Conservation (phyloP, 768 basidiomycete species). For the Rhodosporidiobolus odoratus region DNA sequence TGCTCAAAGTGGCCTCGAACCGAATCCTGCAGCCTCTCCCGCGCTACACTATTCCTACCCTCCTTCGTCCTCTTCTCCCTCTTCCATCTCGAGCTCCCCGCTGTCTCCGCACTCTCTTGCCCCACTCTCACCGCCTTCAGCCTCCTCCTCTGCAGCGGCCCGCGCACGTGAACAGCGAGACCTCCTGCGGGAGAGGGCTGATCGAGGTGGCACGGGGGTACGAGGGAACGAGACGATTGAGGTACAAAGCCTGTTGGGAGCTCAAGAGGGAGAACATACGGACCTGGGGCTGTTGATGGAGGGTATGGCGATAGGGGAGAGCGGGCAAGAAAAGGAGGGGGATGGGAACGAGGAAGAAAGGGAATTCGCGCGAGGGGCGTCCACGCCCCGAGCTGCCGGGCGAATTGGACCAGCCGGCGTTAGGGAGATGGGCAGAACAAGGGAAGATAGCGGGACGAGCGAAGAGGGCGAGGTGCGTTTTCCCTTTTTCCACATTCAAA, state of each 20-base stretch:
- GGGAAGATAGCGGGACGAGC: not conserved
- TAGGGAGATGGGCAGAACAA: not conserved
- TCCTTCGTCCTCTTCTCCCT: conserved; percentile 3
- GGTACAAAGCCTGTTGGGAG: conserved; percentile 5
- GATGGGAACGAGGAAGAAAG: not conserved
- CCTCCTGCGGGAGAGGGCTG: conserved; percentile 14
- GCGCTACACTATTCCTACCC: not conserved
- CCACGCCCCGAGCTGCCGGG: too few species aligned
- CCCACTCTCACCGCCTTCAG: not conserved
- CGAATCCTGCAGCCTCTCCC: not conserved
- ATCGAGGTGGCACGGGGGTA: conserved; percentile 3
- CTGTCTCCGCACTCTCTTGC: not conserved
- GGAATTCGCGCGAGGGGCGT: not conserved
- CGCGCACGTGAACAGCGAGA: conserved; percentile 12
- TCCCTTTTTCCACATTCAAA: too few species aligned
- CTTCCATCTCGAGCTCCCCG: not conserved
- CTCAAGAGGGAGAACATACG: too few species aligned
- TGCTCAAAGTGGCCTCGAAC: not conserved
- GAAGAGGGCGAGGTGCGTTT: conserved; percentile 15
- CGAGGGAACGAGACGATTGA: too few species aligned
- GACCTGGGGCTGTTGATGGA: too few species aligned
- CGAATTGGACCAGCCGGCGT: too few species aligned
- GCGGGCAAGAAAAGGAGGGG: not conserved
- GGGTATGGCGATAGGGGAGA: not conserved
- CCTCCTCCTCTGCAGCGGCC: not conserved